Evolutionary conservation across 2,329 filamentous ascomycete species (phyloP), one percentile per base, ranked within the genome.

Genomic region (Lizonia empirigonia): DNA sequence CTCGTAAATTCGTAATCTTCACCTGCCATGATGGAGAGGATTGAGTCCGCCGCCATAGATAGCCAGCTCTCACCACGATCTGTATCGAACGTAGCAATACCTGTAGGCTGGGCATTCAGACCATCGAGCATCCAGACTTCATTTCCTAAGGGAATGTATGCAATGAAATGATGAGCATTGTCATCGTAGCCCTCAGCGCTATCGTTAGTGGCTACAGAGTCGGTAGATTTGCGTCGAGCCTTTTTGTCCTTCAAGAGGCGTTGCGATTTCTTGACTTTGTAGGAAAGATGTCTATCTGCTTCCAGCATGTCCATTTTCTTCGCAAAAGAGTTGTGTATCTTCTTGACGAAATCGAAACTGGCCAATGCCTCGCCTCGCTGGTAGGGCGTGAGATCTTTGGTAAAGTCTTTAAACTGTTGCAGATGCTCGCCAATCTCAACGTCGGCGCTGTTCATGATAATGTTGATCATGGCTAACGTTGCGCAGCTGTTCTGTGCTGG

Each of bases 381-480:
- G 6, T 88, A 81, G 2, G 92, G 88, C 13, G 83, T 82, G 55
- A 96, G 82, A 12, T 79, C 67, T 57, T 77, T 77, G 0, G 92
- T 96, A 29, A 85, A 84, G 0, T 85, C 76, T 63, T 90, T 93
- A 76, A 97, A 96, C 12, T 79, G 75, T 22, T 78, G 73, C 1
- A 97, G 80, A 52, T 86, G 79, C n/a, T 83, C 75, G 4, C 91
- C 91, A 5, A 97, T 80, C 9, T 85, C 75, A 3, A 91, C 73
- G 0, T 77, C 78, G 0, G 37, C 23, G 19, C 86, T 81, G 68
- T 97, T 97, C 83, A 96, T 95, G 67, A 96, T 78, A 53, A 97
- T 96, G 65, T 97, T 97, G 62, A 97, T 82, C 59, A 97, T 79
- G 3, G 94, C 91, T 36, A 97, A 85, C n/a, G 90, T 94, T 16